phyloP scores from a whole-genome alignment of 2,329 filamentous ascomycete species.

The Ascochyta koolunga region DNA sequence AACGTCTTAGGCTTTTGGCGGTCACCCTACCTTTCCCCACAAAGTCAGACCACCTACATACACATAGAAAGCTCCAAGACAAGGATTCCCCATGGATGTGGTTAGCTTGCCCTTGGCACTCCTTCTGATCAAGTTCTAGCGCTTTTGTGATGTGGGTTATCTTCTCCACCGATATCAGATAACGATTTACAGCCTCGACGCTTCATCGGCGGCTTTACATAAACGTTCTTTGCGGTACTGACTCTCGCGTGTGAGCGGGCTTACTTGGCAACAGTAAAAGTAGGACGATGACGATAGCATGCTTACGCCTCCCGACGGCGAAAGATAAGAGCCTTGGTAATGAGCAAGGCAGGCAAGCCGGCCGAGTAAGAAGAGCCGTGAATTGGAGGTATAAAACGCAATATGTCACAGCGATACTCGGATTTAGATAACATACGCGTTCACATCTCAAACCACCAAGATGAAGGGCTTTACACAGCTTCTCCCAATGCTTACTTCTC shows the following conservation, averaged over 20 bases:
- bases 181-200: slow-evolving; percentile 5
- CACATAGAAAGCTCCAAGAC: background rate
- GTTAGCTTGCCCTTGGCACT: slow-evolving; percentile 11
- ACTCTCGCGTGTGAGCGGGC: slow-evolving; percentile 4
- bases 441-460: slow-evolving; percentile 4
- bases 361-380: background rate
- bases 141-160: slow-evolving; percentile 4
- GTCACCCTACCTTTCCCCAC: background rate
- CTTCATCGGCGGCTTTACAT: slow-evolving; percentile 14
- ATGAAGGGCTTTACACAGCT: slow-evolving; percentile 32
- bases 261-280: slow-evolving; percentile 1
- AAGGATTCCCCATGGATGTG: background rate
- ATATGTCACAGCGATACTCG: background rate
- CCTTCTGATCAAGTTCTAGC: slow-evolving; percentile 6
- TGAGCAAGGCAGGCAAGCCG: background rate
- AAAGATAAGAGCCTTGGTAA: slow-evolving; percentile 16
- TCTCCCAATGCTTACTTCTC: slow-evolving; percentile 26
- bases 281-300: slow-evolving; percentile 9
- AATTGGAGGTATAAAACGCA: slow-evolving; percentile 6
- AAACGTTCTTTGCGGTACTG: slow-evolving; percentile 3
- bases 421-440: background rate
- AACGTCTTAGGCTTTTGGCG: too few relatives aligned
- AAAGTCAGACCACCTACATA: background rate
- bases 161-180: slow-evolving; percentile 18
- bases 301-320: background rate